Evolutionary conservation across 495 filamentous ascomycete species (phyloP).

Genomic region (Elaphomyces granulatus): DNA sequence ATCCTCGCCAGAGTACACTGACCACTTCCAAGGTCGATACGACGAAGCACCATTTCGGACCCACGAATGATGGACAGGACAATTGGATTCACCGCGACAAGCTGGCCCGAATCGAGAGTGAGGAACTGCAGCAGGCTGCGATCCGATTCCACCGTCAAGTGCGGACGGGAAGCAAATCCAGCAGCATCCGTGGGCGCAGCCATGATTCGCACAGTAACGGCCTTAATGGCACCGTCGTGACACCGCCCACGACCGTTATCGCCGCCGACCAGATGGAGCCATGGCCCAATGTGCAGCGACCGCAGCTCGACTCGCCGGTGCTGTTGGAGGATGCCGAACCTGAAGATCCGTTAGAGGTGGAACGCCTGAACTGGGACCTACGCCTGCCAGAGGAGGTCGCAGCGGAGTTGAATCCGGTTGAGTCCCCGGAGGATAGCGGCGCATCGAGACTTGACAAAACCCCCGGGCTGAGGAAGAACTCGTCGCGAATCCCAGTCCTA

Average conservation of each 20-base stretch:
- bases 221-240: conserved; percentile 15
- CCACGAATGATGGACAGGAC: conserved; percentile 17
- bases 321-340: conserved; percentile 28
- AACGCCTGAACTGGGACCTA: conserved; percentile 49
- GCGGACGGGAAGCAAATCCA: conserved; percentile 46
- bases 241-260: conserved; percentile 18
- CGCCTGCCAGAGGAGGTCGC: conserved; percentile 70
- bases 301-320: conserved; percentile 31
- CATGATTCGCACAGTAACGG: conserved; percentile 31
- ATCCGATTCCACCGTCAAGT: conserved; percentile 49
- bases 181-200: conserved; percentile 36
- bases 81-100: conserved; percentile 97
- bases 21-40: conserved; percentile 12
- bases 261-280: conserved; percentile 25
- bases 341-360: conserved; percentile 15
- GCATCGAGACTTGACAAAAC: conserved; percentile 28
- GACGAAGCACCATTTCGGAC: background rate
- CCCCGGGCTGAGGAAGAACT: conserved; percentile 31
- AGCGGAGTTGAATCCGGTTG: conserved; percentile 32
- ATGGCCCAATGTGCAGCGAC: conserved; percentile 29
- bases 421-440: conserved; percentile 17
- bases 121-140: conserved; percentile 81
- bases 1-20: no score
- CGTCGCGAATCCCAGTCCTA: conserved; percentile 73
- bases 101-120: conserved; percentile 79